Base-by-base conservation (phyloP, 768 basidiomycete genomes). In the Trametes cubensis region DNA sequence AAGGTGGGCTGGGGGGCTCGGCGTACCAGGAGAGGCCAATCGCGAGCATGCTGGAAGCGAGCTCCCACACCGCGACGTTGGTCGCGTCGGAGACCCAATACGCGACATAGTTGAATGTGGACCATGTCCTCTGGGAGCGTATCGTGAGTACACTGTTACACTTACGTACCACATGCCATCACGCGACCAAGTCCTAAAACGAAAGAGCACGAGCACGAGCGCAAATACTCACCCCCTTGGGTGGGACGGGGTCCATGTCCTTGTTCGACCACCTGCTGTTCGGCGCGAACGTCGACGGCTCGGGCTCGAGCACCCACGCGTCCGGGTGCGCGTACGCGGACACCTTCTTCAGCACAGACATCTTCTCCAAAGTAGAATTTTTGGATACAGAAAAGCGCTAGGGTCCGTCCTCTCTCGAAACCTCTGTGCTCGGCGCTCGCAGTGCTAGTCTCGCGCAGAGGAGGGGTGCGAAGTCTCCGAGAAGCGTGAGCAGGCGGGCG, bases 171-270 rank as follows among this genome's bases (percentile, higher is more conserved):
- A 15, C 26, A 34, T 6, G 15, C 38, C 10, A n/a, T 17, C 23
- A 18, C 23, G 45, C 28, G 52, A 23, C 54, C 40, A 15, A 11
- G 48, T 25, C 13, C 54, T 17, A 30, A 38, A 48, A 8, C 40
- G 45, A 28, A n/a, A 23, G 25, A 8, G 11, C 26, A n/a, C n/a
- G 1, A 20, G n/a, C 20, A 26, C 17, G 7, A 18, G 40, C 15
- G 23, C 15, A 49, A 0, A n/a, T 17, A 49, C 64, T 52, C 58
- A 68, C 67, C 21, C 25, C 41, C 28, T 83, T 72, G 0, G 74
- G 79, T 42, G 86, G 85, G 13, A 90, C 87, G 6, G 89, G 88
- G 64, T 90, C 89, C 85, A 90, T 89, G 69, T 90, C 90, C 65
- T 82, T 82, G 73, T 92, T 92, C 64, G 78, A 80, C 87, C 87